A percentile compares a stretch with the other conserved stretches of the same genome.
Evolutionary conservation across 2,329 filamentous ascomycete species (phyloP).

Genomic region (Epichloe gansuensis): DNA sequence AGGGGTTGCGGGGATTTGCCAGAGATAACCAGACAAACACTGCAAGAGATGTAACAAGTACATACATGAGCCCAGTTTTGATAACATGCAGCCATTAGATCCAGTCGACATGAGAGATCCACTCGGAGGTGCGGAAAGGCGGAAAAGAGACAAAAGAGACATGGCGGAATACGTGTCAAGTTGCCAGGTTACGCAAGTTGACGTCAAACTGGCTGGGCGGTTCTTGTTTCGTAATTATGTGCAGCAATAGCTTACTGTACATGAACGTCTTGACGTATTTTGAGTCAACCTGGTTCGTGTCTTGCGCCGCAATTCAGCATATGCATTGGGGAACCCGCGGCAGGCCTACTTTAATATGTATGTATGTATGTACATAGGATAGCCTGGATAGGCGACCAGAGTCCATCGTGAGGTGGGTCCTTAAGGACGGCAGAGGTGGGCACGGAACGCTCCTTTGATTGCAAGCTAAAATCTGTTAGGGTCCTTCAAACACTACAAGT

Average conservation of each 20-base stretch:
- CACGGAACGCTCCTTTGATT: not conserved
- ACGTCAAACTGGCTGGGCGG: not conserved
- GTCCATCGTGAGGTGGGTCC: not conserved
- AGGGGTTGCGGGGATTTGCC: not conserved
- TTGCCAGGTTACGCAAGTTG: not conserved
- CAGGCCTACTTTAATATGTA: not conserved
- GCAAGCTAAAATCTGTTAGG: not conserved
- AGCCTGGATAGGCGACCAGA: too few species aligned
- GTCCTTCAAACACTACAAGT: too few species aligned
- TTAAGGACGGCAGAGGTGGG: not conserved
- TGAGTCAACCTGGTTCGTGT: too few species aligned
- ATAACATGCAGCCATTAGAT: not conserved
- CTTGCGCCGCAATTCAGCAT: too few species aligned
- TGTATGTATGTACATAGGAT: too few species aligned
- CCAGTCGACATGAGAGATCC: not conserved
- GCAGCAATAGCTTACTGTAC: too few species aligned
- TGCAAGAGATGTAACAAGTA: not conserved
- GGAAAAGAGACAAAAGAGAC: too few species aligned
- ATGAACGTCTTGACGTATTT: too few species aligned
- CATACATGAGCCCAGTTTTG: not conserved
- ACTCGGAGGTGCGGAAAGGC: too few species aligned
- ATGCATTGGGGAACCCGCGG: too few species aligned
- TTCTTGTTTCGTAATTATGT: not conserved
- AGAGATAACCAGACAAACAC: not conserved
- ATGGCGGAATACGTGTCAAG: not conserved